phyloP scores from a whole-genome alignment of 1,284 basidiomycete species.

The Cystobasidium sp. region DNA sequence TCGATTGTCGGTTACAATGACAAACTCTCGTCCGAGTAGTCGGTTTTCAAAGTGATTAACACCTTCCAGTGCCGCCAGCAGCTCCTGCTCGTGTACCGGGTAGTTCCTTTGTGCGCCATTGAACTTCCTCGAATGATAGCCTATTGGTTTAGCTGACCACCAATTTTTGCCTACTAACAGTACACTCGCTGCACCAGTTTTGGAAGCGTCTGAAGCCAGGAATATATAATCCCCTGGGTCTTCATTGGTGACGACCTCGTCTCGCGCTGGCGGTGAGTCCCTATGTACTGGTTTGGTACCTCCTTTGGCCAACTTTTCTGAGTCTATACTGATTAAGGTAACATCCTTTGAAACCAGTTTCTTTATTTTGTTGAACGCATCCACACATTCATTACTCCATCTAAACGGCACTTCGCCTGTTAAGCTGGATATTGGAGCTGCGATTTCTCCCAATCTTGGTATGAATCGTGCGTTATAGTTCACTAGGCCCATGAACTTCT shows the following conservation, averaged over 20 bases:
- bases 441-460: slow-evolving; percentile 7
- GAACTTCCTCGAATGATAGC: slow-evolving; percentile 8
- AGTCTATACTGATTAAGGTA: too few relatives aligned
- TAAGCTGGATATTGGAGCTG: neutral
- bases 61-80: neutral
- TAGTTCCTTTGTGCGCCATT: slow-evolving; percentile 2
- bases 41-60: neutral
- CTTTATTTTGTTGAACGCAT: too few relatives aligned
- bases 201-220: neutral
- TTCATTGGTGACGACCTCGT: neutral
- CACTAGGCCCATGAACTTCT: slow-evolving; percentile 1
- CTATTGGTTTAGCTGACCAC: slow-evolving; percentile 1
- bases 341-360: too few relatives aligned
- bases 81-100: slow-evolving; percentile 1
- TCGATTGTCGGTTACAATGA: neutral
- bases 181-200: neutral
- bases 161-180: neutral
- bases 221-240: too few relatives aligned
- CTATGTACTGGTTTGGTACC: neutral
- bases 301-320: neutral
- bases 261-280: neutral
- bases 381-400: too few relatives aligned
- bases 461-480: neutral
- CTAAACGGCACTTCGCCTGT: neutral
- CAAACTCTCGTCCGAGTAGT: neutral